A percentile compares a stretch with the other conserved stretches of the same genome.
phyloP scores from a whole-genome alignment of 192 early-diverging fungal species.

The Backusella circina region DNA sequence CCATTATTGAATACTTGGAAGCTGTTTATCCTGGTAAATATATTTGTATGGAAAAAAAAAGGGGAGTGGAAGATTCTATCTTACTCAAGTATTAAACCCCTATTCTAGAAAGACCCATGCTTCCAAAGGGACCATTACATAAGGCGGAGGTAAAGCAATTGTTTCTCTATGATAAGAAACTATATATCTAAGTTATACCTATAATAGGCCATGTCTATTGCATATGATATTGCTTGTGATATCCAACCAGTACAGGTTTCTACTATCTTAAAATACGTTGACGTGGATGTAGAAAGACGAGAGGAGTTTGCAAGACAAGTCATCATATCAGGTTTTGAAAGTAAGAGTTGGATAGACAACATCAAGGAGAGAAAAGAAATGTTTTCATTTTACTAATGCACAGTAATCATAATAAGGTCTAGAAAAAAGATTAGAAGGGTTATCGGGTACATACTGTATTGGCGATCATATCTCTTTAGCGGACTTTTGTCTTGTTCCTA shows the following conservation, averaged over 20 bases:
- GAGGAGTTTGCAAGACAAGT: slow-evolving; percentile 59
- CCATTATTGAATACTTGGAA: slow-evolving; percentile 89
- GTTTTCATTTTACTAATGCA: background rate
- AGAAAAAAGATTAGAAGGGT: slow-evolving; percentile 60
- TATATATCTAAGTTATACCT: no score
- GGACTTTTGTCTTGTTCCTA: slow-evolving; percentile 77
- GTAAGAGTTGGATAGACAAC: slow-evolving; percentile 18
- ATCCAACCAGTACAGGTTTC: slow-evolving; percentile 88
- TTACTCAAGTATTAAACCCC: background rate
- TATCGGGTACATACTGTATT: slow-evolving; percentile 71
- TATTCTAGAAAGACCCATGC: slow-evolving; percentile 48
- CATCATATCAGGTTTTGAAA: slow-evolving; percentile 56
- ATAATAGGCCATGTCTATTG: slow-evolving; percentile 65
- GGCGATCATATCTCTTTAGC: slow-evolving; percentile 84
- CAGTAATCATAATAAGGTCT: slow-evolving; percentile 28
- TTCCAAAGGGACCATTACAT: slow-evolving; percentile 66
- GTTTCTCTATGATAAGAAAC: no score
- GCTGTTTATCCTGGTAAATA: slow-evolving; percentile 46
- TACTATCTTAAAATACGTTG: slow-evolving; percentile 61
- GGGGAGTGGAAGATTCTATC: background rate
- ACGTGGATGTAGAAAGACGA: slow-evolving; percentile 41
- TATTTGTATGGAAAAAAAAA: background rate
- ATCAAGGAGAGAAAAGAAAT: background rate
- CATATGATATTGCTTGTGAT: slow-evolving; percentile 70
- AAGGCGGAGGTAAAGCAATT: slow-evolving; percentile 51